Percentiles rank a stretch among this genome's conserved stretches.
Evolutionary conservation across 108 stramenopile species (phyloP).

Genomic region (Phaeodactylum tricornutum): DNA sequence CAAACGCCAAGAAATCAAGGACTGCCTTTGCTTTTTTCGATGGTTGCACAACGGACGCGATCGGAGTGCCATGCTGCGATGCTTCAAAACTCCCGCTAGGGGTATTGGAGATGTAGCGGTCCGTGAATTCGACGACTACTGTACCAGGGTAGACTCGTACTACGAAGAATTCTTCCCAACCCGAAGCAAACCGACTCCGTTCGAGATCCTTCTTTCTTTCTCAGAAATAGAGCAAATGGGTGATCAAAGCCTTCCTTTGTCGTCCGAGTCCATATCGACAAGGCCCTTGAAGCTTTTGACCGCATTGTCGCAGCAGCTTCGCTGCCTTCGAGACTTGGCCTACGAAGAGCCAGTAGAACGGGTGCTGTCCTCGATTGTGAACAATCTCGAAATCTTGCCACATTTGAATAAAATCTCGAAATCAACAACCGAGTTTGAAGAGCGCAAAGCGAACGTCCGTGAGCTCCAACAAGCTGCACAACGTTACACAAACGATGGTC

Average conservation of each 20-base stretch:
- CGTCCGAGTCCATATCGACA: constrained; percentile 34
- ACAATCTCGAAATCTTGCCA: constrained; percentile 34
- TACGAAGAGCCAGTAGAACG: constrained; percentile 22
- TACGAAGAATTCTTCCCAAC: constrained; percentile 12
- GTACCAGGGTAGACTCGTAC: constrained; percentile 29
- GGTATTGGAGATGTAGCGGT: constrained; percentile 60
- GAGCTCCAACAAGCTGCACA: constrained; percentile 57
- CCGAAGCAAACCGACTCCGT: constrained; percentile 24
- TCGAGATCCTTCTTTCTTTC: constrained; percentile 55
- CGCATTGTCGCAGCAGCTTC: constrained; percentile 48
- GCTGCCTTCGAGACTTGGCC: constrained; percentile 26
- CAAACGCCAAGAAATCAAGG: constrained; percentile 67
- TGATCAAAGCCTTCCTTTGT: constrained; percentile 13
- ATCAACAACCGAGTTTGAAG: constrained; percentile 51
- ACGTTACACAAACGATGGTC: constrained; percentile 41
- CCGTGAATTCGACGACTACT: constrained; percentile 50
- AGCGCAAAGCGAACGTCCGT: constrained; percentile 54
- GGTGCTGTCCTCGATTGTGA: constrained; percentile 38
- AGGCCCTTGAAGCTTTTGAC: constrained; percentile 48
- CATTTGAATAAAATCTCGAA: constrained; percentile 70
- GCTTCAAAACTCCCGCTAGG: constrained; percentile 56
- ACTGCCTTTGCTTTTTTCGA: constrained; percentile 65
- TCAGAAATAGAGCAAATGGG: constrained; percentile 7
- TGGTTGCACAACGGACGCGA: constrained; percentile 65
- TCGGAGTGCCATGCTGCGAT: constrained; percentile 51